Percentiles rank a stretch among this genome's conserved stretches.
phyloP scores from a whole-genome alignment of 352 stramenopile species.

The Aphanomyces euteiches region DNA sequence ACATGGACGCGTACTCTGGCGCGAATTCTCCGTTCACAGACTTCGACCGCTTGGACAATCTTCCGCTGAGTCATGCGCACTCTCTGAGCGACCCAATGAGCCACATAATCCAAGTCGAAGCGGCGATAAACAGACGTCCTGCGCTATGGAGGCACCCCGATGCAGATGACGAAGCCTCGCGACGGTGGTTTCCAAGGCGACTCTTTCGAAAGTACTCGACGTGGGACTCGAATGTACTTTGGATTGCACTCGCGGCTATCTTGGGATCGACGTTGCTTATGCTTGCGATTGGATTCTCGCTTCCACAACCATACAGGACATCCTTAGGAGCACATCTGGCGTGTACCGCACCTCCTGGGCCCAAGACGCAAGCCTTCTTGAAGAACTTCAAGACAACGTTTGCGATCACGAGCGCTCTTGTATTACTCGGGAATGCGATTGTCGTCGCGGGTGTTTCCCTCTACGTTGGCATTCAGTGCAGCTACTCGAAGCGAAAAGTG shows the following conservation, averaged over 20 bases:
- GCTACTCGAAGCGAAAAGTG: slow-evolving; percentile 65
- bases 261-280: neutral
- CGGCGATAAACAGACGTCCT: neutral
- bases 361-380: slow-evolving; percentile 6
- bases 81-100: slow-evolving; percentile 1
- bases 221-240: slow-evolving; percentile 23
- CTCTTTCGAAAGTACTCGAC: neutral
- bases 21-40: neutral
- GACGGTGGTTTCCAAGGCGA: slow-evolving; percentile 10
- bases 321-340: slow-evolving; percentile 11
- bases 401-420: slow-evolving; percentile 45
- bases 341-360: slow-evolving; percentile 8
- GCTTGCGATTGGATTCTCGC: neutral
- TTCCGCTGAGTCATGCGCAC: neutral
- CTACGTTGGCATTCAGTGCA: slow-evolving; percentile 74
- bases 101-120: slow-evolving; percentile 13
- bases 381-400: neutral
- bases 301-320: neutral
- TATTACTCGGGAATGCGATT: slow-evolving; percentile 61
- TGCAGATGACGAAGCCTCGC: neutral
- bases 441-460: slow-evolving; percentile 65
- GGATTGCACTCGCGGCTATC: neutral
- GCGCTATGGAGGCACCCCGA: neutral
- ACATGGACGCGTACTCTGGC: neutral
- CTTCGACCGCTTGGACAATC: neutral